Evolutionary conservation across 106 monocot genomes (phyloP).

Genomic region (Dendrobium huoshanense): DNA sequence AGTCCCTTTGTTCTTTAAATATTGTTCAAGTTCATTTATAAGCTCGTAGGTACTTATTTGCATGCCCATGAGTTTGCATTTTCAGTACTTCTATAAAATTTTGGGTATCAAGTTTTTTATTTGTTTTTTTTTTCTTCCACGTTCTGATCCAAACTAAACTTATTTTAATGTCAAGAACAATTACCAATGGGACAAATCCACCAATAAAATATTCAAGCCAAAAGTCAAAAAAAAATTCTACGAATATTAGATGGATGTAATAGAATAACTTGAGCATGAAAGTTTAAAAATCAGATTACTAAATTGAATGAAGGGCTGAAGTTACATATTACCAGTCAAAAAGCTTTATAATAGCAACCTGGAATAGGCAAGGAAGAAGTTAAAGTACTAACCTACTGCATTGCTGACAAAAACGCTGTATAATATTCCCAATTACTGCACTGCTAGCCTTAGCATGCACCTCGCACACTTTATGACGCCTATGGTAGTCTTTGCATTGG

Average conservation of each 20-base stretch:
- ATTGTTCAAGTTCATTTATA: not conserved
- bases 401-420: conserved; percentile 67
- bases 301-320: not conserved
- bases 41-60: not conserved
- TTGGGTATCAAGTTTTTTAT: not conserved
- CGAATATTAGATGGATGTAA: too few species aligned
- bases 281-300: not conserved
- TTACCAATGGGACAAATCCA: not conserved
- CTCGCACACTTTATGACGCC: conserved; percentile 66
- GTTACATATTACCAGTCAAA: not conserved
- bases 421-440: conserved; percentile 34
- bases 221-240: too few species aligned
- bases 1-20: not conserved
- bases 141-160: not conserved
- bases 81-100: not conserved
- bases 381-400: conserved; percentile 50
- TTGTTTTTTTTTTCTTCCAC: not conserved
- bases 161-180: not conserved
- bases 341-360: too few species aligned
- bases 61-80: too few species aligned
- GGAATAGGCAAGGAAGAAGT: too few species aligned
- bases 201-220: not conserved
- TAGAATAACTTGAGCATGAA: too few species aligned
- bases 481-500: conserved; percentile 53
- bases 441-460: conserved; percentile 52